phyloP scores from a whole-genome alignment of 768 basidiomycete species.

The Mycena pura region DNA sequence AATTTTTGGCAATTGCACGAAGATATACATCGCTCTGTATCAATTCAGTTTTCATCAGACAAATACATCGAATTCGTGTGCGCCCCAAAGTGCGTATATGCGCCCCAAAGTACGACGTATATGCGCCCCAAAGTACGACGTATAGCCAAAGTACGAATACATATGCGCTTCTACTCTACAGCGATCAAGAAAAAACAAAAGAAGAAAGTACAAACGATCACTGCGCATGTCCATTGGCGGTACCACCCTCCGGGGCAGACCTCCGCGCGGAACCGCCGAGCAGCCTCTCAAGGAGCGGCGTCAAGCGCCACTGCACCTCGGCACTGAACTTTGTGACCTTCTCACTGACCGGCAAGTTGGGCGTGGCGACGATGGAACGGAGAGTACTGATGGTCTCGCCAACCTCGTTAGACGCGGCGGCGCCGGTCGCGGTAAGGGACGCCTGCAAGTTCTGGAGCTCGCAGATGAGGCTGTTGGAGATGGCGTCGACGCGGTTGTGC shows the following conservation, averaged over 20 bases:
- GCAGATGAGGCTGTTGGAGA: slow-evolving; percentile 69
- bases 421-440: slow-evolving; percentile 58
- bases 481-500: slow-evolving; percentile 60
- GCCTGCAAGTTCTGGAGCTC: slow-evolving; percentile 73
- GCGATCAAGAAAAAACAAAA: slow-evolving; percentile 16
- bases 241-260: not conserved
- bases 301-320: slow-evolving; percentile 66
- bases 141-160: slow-evolving; percentile 8
- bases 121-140: not conserved
- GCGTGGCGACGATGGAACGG: slow-evolving; percentile 54
- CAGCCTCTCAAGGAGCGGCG: slow-evolving; percentile 59
- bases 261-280: not conserved
- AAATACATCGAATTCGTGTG: too few species aligned
- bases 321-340: slow-evolving; percentile 63
- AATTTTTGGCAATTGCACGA: not conserved
- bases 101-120: not conserved
- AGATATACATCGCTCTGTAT: too few species aligned
- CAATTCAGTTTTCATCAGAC: too few species aligned
- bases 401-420: slow-evolving; percentile 52
- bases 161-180: slow-evolving; percentile 21
- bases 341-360: slow-evolving; percentile 65
- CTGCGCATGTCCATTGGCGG: slow-evolving; percentile 15
- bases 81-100: too few species aligned
- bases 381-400: slow-evolving; percentile 60
- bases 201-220: not conserved